phyloP scores from a whole-genome alignment of 2,329 filamentous ascomycete genomes.

The Pseudodiploospora longispora region DNA sequence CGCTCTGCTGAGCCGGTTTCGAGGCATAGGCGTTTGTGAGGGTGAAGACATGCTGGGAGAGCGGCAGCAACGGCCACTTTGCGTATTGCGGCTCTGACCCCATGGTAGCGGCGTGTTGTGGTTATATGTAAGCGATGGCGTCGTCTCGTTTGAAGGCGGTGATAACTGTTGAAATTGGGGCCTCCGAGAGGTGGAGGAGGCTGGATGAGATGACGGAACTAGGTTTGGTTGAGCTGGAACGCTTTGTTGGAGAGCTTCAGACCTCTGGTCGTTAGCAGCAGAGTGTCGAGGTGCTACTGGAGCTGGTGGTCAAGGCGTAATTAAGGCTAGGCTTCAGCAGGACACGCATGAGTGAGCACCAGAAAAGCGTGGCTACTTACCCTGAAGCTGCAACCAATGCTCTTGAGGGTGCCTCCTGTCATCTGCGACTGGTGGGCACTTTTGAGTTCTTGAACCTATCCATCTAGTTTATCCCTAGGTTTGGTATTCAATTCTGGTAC shows the following conservation, averaged over 20 bases:
- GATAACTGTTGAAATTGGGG: not conserved
- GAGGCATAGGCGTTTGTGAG: slow-evolving; percentile 72
- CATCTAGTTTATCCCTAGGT: too few relatives aligned
- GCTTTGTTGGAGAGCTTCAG: too few relatives aligned
- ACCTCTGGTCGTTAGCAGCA: slow-evolving; percentile 4
- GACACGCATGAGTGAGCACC: slow-evolving; percentile 5
- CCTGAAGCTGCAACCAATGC: not conserved
- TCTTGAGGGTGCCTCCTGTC: too few relatives aligned
- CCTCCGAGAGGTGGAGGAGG: not conserved
- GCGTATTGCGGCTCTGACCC: slow-evolving; percentile 77
- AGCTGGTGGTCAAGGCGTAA: slow-evolving; percentile 6
- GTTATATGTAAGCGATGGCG: not conserved
- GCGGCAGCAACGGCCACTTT: slow-evolving; percentile 72
- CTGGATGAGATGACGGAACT: slow-evolving; percentile 5
- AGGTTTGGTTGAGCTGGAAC: not conserved
- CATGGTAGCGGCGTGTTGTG: slow-evolving; percentile 42
- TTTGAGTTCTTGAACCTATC: too few relatives aligned
- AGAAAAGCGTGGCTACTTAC: not conserved
- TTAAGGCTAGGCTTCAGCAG: slow-evolving; percentile 7
- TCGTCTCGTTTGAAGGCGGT: not conserved
- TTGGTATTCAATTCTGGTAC: too few relatives aligned
- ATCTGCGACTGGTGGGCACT: too few relatives aligned
- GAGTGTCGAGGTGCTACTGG: slow-evolving; percentile 1
- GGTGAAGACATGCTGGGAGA: slow-evolving; percentile 80
- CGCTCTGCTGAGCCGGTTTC: slow-evolving; percentile 57